Base-by-base conservation (phyloP, 1,284 basidiomycete species). In the Ustilago sp. region DNA sequence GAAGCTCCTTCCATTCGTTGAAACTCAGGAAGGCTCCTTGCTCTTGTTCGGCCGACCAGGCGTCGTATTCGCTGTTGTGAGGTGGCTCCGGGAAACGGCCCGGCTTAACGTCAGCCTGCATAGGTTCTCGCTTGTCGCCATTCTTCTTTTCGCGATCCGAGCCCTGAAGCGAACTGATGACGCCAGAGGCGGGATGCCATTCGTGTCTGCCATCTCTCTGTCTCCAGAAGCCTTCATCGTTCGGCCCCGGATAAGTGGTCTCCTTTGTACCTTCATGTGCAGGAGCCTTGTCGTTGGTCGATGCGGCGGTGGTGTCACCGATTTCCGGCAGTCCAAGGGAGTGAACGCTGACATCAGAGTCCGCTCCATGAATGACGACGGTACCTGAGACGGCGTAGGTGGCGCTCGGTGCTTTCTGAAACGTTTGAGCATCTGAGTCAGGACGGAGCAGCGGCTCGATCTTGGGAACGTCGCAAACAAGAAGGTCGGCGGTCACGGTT, bases 21-120 rank as follows among this genome's bases (percentile, higher is more conserved):
- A 77, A 77, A 58, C 71, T 77, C 17, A 77, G 53, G 35, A 77
- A 77, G 2, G 62, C 60, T 4, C 63, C 63, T 39, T 61, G 70
- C 48, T 70, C 75, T 45, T 74, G 75, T 45, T 70, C 71, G 19
- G 74, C 74, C 13, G 74, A 69, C 74, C 74, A 77, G 32, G 70
- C 74, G 41, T 77, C 74, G 34, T 77, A 77, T 12, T 68, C 66
- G 56, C 63, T 66, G 17, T 57, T 19, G n/a, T 55, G 53, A 12
- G 53, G 41, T 31, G 48, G 13, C 15, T 52, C 63, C 4, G 7
- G 61, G 7, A 39, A 38, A 12, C 19, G 60, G 8, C 19, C 31
- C n/a, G 13, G 47, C n/a, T 45, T 45, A 7, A 19, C n/a, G 43
- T 23, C 43, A 45, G 43, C 35, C 15, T 47, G 45, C 2, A 34